These are phyloP conservation scores for Symbiotaphrina buchneri DNA, from an alignment of 495 filamentous ascomycete genomes.

Conservation along the genomic window DNA sequence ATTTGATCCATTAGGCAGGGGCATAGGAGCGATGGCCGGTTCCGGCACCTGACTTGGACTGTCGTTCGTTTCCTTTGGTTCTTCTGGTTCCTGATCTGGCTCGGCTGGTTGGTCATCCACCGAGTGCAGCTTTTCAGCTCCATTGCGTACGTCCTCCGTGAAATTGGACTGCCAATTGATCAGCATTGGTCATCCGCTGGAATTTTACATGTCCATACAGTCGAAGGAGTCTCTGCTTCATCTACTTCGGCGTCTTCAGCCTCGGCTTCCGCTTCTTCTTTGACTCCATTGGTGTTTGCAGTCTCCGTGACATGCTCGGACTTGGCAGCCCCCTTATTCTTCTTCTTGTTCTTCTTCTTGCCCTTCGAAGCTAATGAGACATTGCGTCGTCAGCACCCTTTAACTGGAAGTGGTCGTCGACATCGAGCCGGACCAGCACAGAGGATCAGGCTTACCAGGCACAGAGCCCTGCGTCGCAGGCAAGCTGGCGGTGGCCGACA, in stretches of 20 bases:
- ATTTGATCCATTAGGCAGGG: conserved; percentile 12
- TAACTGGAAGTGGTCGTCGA: conserved; percentile 59
- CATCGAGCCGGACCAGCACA: conserved; percentile 61
- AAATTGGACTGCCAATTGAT: neutral
- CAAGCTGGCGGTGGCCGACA: conserved; percentile 24
- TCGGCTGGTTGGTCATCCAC: neutral
- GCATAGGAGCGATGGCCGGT: conserved; percentile 6
- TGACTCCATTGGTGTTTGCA: conserved; percentile 12
- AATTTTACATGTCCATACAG: neutral
- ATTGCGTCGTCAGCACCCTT: conserved; percentile 2
- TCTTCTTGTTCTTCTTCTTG: conserved; percentile 20
- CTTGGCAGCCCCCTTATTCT: conserved; percentile 35
- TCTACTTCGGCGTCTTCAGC: no score
- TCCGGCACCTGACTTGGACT: neutral
- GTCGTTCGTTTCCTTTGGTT: neutral
- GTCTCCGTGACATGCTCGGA: conserved; percentile 10
- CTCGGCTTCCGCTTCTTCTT: no score
- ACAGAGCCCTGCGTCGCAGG: conserved; percentile 97
- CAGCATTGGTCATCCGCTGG: neutral
- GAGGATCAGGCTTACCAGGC: conserved; percentile 69
- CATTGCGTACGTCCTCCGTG: neutral
- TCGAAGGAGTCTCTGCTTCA: conserved; percentile 10
- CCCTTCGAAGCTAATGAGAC: conserved; percentile 4
- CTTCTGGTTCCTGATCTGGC: neutral
- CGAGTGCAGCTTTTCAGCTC: neutral